Evolutionary conservation across 495 filamentous ascomycete genomes (phyloP).

Genomic region (Penicillium chermesinum): DNA sequence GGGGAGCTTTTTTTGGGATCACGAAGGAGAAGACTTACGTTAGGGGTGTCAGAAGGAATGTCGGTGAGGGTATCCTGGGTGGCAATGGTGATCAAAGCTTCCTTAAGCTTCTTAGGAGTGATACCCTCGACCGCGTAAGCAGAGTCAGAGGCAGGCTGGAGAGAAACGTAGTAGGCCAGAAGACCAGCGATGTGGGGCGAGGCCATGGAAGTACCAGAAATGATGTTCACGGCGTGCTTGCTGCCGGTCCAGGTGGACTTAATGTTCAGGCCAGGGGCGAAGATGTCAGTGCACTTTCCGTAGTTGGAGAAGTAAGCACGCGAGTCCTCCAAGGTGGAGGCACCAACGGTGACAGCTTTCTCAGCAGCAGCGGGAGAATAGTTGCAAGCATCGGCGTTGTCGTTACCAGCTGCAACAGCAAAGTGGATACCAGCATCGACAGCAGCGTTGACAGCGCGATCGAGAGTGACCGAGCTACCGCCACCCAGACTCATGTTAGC

Average conservation of each 20-base stretch:
- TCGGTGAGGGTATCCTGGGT: constrained; percentile 75
- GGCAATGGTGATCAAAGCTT: constrained; percentile 74
- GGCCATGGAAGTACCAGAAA: constrained; percentile 99
- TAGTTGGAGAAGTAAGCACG: constrained; percentile 99
- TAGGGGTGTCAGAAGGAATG: constrained; percentile 78
- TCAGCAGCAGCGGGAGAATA: constrained; percentile 96
- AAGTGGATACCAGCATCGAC: constrained; percentile 90
- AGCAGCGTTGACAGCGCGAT: constrained; percentile 89
- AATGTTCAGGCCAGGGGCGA: constrained; percentile 95
- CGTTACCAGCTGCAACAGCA: constrained; percentile 96
- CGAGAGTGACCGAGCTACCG: constrained; percentile 86
- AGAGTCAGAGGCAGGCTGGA: constrained; percentile 84
- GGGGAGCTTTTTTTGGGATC: not conserved
- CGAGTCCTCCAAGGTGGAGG: constrained; percentile 86
- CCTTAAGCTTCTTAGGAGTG: constrained; percentile 92
- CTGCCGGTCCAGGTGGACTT: constrained; percentile 96
- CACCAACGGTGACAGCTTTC: constrained; percentile 94
- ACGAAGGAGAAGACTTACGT: constrained; percentile 46
- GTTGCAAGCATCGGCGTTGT: constrained; percentile 97
- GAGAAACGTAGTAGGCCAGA: constrained; percentile 93
- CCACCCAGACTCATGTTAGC: constrained; percentile 99
- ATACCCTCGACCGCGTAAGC: constrained; percentile 83
- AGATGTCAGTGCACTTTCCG: constrained; percentile 99
- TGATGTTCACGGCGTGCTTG: constrained; percentile 91
- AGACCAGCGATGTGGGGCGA: constrained; percentile 96